These are phyloP conservation scores for Salix dunnii DNA, from an alignment of 345 rosid species.

Conservation along the genomic window DNA sequence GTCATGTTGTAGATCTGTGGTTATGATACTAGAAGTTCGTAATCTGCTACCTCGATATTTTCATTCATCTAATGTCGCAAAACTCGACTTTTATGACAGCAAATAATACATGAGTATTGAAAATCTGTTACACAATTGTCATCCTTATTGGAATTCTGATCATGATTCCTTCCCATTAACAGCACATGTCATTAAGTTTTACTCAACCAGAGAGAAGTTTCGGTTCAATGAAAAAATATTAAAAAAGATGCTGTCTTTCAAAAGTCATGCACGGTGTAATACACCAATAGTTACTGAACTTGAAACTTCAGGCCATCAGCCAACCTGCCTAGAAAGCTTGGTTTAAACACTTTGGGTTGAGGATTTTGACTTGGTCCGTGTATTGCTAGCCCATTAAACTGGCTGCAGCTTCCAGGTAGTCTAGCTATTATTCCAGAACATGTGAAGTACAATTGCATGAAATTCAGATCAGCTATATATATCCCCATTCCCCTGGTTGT, in stretches of 20 bases:
- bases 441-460: neutral
- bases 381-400: neutral
- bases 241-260: neutral
- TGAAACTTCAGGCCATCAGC: neutral
- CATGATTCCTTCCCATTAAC: neutral
- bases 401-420: neutral
- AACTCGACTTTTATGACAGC: neutral
- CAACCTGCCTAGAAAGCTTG: neutral
- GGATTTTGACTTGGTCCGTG: neutral
- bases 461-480: neutral
- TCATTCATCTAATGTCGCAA: neutral
- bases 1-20: neutral
- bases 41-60: neutral
- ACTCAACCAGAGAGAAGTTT: neutral
- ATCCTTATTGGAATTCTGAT: neutral
- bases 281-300: neutral
- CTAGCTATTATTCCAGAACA: neutral
- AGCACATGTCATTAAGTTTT: neutral
- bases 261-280: neutral
- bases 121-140: neutral
- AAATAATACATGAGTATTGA: neutral
- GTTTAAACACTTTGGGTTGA: no score
- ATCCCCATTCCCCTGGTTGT: neutral
- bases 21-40: neutral
- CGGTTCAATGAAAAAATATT: neutral